Evolutionary conservation across 2,329 filamentous ascomycete species (phyloP), one percentile per base, ranked within the genome.

Genomic region (Arthrobotrys musiformis): DNA sequence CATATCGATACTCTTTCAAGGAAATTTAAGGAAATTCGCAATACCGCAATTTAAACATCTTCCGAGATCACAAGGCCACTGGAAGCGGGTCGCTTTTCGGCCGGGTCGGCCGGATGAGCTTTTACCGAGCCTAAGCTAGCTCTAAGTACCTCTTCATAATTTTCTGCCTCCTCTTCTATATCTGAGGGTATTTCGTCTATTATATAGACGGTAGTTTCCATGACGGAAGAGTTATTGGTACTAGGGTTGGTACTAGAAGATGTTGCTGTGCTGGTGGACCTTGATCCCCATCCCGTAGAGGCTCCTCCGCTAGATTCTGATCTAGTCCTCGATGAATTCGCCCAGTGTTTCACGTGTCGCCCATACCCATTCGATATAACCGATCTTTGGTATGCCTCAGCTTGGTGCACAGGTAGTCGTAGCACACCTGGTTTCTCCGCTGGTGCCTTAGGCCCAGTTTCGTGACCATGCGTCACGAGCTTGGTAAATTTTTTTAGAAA

Each of bases 271-370:
- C 42, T 58, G 3, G n/a, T 33, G 24, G 52, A 40, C 7, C 28
- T 40, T 8, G 33, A 58, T 4, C 15, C 22, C 54, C 52, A 62
- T 33, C 28, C 22, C 19, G 22, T 15, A 4, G 48, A 9, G 40
- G 1, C 13, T 30, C 35, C 58, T 3, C 35, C 40, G 37, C 44
- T 64, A 19, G 58, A 33, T 24, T 30, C 37, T 6, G 35, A 50
- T 7, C 48, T 48, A 22, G 33, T 37, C 35, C 30, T 70, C 7
- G 46, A 35, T 2, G 26, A 19, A 15, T 56, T 30, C 2, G 58
- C 46, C 68, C 58, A 63, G 19, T 24, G 62, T 26, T 28, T 63
- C 17, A 70, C 24, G 58, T 44, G 64, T n/a, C 26, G 52, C 1
- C 35, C 37, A 44, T 64, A 64, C 9, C 46, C 35, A 4, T 46